Evolutionary conservation across 1,139 yeast genomes (phyloP), one percentile per base, ranked within the genome.

Genomic region (Petasospora fabianii): DNA sequence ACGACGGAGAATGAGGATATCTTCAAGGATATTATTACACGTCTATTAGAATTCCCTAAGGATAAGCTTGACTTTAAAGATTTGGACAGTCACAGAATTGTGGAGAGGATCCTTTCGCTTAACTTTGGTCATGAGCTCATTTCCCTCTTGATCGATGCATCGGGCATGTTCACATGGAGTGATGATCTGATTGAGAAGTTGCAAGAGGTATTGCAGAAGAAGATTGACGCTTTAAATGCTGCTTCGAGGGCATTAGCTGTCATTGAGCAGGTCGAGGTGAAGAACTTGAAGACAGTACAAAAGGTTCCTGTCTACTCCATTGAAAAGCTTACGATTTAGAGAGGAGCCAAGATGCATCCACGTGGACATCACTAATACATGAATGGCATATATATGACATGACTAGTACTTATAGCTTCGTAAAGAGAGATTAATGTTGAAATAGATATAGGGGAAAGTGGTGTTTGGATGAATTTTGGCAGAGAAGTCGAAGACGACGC

Each of bases 161-260:
- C 82, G 39, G 94, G 94, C 0, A 62, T 84, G 33, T 76, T 82
- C 53, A 74, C 80, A 27, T 80, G 84, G 77, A 71, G 73, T 37
- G 65, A 65, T 20, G 65, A 65, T 10, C 69, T 78, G 32, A 62
- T 82, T 29, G 56, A 59, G 13, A 66, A 64, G 30, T 62, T 83
- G 42, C 64, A 69, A 19, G 56, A 53, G 16, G 64, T 71, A 17
- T 66, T 83, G 9, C 70, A 69, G 38, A 50, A 58, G 10, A 78
- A 78, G 54, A 68, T 81, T 24, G 68, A 67, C 13, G 64, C 77
- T 2, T 58, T 80, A 39, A 68, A 71, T 33, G 60, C 66, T 19
- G 77, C 77, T 43, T 66, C 77, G 14, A 75, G 73, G 56, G 70
- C 77, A 42, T 62, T 79, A 47, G 73, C 81, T 1, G 65, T 80